Base-by-base conservation (phyloP, 106 monocot species). In the Phalaenopsis aphrodite region DNA sequence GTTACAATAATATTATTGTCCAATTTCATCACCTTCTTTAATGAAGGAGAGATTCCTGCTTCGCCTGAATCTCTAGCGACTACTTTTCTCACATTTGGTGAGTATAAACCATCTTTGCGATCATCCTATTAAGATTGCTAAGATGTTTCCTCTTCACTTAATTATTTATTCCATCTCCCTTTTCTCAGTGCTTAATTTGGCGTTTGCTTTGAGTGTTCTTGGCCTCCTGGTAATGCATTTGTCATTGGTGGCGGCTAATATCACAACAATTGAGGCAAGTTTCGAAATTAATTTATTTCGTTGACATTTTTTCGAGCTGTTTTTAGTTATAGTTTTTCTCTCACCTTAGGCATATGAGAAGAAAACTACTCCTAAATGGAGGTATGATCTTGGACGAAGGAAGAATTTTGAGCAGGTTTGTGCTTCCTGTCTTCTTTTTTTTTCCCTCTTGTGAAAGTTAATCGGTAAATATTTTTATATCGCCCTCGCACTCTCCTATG, bases 151-250 rank as follows among this genome's bases (percentile, higher is more conserved):
- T 52, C 14, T 30, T 52, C 3, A 17, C 52, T 52, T 30, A 14
- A 8, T 77, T 77, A 41, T 11, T 19, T 23, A 1, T 47, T 46
- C 5, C 4, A 1, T 75, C 16, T 78, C 55, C 18, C 4, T 37
- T 76, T 78, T 42, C 18, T 55, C 41, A 95, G 95, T 95, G 75
- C 82, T 95, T 78, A 93, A 95, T 38, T 83, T 95, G 83, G 95
- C 95, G 68, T 95, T 95, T 81, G 74, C 90, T n/a, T 82, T 95
- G 66, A 95, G 95, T 76, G 90, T 95, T 83, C 83, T 95, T 43
- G 95, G 95, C 39, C 92, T 95, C 77, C 71, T 95, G 64, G 91
- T 95, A 64, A 95, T 95, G 95, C 95, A 95, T 73, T 85, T 92
- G 56, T 95, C 95, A 16, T 79, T 95, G 83, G 95, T 95, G 56